A percentile compares a stretch with the other conserved stretches of the same genome.
Evolutionary conservation across 2,329 filamentous ascomycete species (phyloP).

Genomic region (Pyricularia pennisetigena): DNA sequence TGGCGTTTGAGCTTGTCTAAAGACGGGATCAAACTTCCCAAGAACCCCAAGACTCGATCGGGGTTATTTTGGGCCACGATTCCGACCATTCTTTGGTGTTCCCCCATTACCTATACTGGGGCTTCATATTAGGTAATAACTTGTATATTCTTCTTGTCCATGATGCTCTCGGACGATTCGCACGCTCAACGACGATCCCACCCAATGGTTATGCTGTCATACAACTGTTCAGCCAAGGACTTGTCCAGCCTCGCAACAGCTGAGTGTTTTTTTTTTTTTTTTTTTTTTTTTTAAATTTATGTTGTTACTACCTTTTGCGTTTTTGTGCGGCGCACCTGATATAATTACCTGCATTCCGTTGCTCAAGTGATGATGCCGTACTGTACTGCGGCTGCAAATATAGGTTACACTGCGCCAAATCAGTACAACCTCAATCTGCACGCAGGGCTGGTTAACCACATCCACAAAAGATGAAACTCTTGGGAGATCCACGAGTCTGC

Average conservation of each 20-base stretch:
- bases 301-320: no score
- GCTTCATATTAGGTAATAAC: no score
- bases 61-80: neutral
- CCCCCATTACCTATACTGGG: neutral
- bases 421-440: neutral
- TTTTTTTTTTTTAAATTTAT: neutral
- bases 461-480: neutral
- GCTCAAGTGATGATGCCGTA: neutral
- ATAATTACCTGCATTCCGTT: neutral
- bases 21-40: neutral
- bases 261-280: neutral
- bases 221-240: neutral
- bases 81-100: neutral
- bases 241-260: no score
- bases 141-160: no score
- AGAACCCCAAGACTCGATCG: neutral
- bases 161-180: no score
- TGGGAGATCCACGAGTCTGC: neutral
- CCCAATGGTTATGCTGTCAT: neutral
- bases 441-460: neutral
- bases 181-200: no score
- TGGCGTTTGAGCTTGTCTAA: neutral
- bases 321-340: neutral
- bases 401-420: neutral
- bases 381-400: neutral